A percentile compares a stretch with the other conserved stretches of the same genome.
Conservation (phyloP, 768 basidiomycete genomes). For the Amanita pallidorosea region DNA sequence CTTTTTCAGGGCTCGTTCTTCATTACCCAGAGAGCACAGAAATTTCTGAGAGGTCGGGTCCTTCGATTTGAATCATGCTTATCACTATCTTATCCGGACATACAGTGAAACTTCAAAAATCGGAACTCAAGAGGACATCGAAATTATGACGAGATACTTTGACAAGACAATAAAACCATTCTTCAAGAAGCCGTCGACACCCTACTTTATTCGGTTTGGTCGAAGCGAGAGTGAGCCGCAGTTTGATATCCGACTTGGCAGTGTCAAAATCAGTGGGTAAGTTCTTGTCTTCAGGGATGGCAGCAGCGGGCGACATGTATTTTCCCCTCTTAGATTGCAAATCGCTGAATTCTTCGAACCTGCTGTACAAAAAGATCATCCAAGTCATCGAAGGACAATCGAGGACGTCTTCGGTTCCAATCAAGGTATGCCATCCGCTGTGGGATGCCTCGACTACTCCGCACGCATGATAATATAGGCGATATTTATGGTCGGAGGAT, state of each 20-base stretch:
- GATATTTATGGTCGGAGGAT: constrained; percentile 42
- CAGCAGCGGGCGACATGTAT: neutral
- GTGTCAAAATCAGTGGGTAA: constrained; percentile 9
- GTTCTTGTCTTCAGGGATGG: neutral
- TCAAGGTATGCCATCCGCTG: neutral
- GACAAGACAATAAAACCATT: constrained; percentile 36
- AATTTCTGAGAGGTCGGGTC: neutral
- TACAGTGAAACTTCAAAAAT: neutral
- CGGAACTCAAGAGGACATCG: neutral
- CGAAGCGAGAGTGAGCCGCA: constrained; percentile 25
- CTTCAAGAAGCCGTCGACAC: constrained; percentile 20
- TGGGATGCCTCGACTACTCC: too few species aligned
- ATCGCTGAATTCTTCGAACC: constrained; percentile 5
- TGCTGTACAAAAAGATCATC: constrained; percentile 1
- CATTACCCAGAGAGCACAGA: neutral
- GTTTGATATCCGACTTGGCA: constrained; percentile 32
- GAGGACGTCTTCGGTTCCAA: neutral
- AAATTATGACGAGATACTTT: constrained; percentile 17
- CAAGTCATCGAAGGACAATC: neutral
- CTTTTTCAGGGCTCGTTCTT: constrained; percentile 2
- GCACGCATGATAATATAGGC: constrained; percentile 11
- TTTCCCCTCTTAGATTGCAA: neutral
- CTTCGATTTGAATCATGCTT: neutral
- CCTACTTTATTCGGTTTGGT: constrained; percentile 40
- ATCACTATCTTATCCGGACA: too few species aligned